A percentile compares a stretch with the other conserved stretches of the same genome.
phyloP scores from a whole-genome alignment of 2,329 filamentous ascomycete species.

The Tothia fuscella region DNA sequence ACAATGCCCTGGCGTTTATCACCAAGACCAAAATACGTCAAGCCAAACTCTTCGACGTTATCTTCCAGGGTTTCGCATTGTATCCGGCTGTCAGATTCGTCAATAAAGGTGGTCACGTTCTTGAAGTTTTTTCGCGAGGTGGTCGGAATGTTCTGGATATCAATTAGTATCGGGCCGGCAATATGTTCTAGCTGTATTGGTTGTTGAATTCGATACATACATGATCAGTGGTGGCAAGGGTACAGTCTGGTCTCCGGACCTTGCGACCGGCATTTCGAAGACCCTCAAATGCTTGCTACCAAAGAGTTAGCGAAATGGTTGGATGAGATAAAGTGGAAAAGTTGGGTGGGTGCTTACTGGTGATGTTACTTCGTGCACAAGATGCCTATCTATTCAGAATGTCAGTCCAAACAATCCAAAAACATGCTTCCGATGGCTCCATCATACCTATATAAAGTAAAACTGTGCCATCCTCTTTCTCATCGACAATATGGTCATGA shows the following conservation, averaged over 20 bases:
- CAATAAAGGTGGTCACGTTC: conserved; percentile 84
- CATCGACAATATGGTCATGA: conserved; percentile 84
- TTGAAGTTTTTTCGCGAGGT: conserved; percentile 84
- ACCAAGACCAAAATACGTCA: conserved; percentile 93
- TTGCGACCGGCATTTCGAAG: conserved; percentile 77
- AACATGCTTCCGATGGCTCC: background rate
- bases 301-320: conserved; percentile 11
- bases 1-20: conserved; percentile 98
- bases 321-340: conserved; percentile 11
- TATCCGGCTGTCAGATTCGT: conserved; percentile 83
- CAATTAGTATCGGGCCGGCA: no score
- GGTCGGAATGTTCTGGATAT: conserved; percentile 75
- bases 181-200: conserved; percentile 6
- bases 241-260: conserved; percentile 92
- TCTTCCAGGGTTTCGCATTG: conserved; percentile 95
- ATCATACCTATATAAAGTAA: conserved; percentile 80
- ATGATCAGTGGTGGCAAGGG: conserved; percentile 90
- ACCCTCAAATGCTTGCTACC: conserved; percentile 89
- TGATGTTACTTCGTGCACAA: conserved; percentile 97
- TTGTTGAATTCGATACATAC: conserved; percentile 42
- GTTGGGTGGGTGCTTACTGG: conserved; percentile 47
- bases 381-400: conserved; percentile 59
- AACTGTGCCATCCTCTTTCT: conserved; percentile 86
- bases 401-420: background rate
- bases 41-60: conserved; percentile 90